These are phyloP conservation scores for Paramarasmius palmivorus DNA, from an alignment of 1,284 basidiomycete species.

Conservation along the genomic window DNA sequence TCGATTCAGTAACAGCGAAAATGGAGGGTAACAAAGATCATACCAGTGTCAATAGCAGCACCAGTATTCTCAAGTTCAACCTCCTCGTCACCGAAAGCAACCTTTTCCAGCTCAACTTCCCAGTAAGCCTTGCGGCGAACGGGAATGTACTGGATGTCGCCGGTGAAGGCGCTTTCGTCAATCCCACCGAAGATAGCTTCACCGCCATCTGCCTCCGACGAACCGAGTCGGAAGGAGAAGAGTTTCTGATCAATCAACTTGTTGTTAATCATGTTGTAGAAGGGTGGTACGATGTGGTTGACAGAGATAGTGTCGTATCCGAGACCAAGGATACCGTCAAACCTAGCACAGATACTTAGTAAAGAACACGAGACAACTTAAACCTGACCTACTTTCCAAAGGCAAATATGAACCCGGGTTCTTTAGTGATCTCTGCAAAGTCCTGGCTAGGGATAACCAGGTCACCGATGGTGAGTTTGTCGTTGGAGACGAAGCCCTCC, in stretches of 20 bases:
- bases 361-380: slow-evolving; percentile 4
- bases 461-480: slow-evolving; percentile 85
- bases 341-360: slow-evolving; percentile 55
- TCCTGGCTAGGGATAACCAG: slow-evolving; percentile 77
- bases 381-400: slow-evolving; percentile 79
- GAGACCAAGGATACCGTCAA: slow-evolving; percentile 95
- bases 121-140: slow-evolving; percentile 97
- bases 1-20: slow-evolving; percentile 16
- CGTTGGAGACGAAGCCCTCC: slow-evolving; percentile 94
- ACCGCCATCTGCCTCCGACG: slow-evolving; percentile 87
- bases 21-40: slow-evolving; percentile 19
- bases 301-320: slow-evolving; percentile 97
- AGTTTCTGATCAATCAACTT: slow-evolving; percentile 83
- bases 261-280: slow-evolving; percentile 93
- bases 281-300: slow-evolving; percentile 91
- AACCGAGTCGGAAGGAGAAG: slow-evolving; percentile 94
- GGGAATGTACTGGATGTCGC: slow-evolving; percentile 87
- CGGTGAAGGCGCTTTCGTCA: slow-evolving; percentile 78
- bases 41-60: slow-evolving; percentile 95
- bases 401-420: slow-evolving; percentile 97
- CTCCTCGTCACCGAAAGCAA: slow-evolving; percentile 82
- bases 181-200: slow-evolving; percentile 95
- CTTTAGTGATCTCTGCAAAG: slow-evolving; percentile 96
- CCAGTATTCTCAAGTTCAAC: slow-evolving; percentile 90
- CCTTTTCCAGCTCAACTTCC: slow-evolving; percentile 93